phyloP scores from a whole-genome alignment of 192 early-diverging fungal genomes.

The Chytriomyces hyalinus region DNA sequence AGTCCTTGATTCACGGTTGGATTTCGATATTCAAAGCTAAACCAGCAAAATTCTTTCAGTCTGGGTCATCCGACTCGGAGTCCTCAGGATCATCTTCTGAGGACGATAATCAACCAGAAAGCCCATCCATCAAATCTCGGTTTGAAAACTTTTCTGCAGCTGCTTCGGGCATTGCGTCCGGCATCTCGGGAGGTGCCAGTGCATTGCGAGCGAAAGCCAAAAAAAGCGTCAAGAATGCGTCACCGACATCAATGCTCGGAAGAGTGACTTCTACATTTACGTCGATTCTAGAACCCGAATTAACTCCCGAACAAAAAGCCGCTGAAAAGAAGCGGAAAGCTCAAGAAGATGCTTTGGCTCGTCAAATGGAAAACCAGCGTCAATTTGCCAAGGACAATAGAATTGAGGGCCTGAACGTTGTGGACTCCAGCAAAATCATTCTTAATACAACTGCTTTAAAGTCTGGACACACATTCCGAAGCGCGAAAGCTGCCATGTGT shows the following conservation, averaged over 20 bases:
- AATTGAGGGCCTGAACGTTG: neutral
- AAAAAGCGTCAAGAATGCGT: neutral
- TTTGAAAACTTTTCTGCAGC: neutral
- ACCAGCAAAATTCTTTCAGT: neutral
- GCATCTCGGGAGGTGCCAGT: no score
- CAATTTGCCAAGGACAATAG: constrained; percentile 10
- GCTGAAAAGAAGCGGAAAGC: constrained; percentile 10
- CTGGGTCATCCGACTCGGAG: neutral
- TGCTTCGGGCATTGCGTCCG: neutral
- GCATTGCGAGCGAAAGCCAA: neutral
- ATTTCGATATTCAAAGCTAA: neutral
- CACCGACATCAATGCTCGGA: neutral
- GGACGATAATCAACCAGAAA: neutral
- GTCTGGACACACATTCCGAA: neutral
- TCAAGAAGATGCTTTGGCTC: constrained; percentile 11
- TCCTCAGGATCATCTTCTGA: neutral
- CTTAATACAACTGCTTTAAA: neutral
- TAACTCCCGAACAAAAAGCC: constrained; percentile 18
- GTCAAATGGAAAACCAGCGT: constrained; percentile 24
- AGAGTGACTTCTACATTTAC: constrained; percentile 8
- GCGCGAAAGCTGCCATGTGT: neutral
- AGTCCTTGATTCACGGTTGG: neutral
- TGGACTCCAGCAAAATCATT: neutral
- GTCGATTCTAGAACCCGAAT: constrained; percentile 20
- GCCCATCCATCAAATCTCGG: neutral